A percentile compares a stretch with the other conserved stretches of the same genome.
phyloP scores from a whole-genome alignment of 2,329 filamentous ascomycete genomes.

The Fusarium tjaetaba region DNA sequence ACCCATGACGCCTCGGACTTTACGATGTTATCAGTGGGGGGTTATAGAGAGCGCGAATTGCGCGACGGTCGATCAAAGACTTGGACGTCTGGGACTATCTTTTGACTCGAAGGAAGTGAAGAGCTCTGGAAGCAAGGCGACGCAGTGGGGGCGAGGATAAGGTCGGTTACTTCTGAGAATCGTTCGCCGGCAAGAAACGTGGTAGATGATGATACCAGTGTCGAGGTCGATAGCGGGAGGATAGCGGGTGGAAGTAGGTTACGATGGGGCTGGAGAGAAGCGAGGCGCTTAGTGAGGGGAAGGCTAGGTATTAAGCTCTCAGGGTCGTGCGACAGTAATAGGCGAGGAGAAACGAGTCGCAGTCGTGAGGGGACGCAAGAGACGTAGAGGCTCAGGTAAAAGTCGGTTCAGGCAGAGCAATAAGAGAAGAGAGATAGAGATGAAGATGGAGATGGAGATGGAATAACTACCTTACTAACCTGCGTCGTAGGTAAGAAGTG shows the following conservation, averaged over 20 bases:
- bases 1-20: conserved; percentile 52
- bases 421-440: conserved; percentile 6
- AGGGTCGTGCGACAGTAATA: conserved; percentile 30
- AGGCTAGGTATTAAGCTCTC: conserved; percentile 31
- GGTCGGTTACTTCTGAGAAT: not conserved
- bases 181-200: conserved; percentile 12
- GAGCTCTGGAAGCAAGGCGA: conserved; percentile 3
- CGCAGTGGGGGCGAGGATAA: not conserved
- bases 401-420: conserved; percentile 1
- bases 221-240: conserved; percentile 6
- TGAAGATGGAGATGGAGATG: conserved; percentile 20
- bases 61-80: conserved; percentile 32
- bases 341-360: conserved; percentile 13
- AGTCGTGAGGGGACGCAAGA: conserved; percentile 5
- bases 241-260: conserved; percentile 18
- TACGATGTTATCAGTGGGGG: conserved; percentile 19
- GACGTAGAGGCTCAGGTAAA: not conserved
- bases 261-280: conserved; percentile 28
- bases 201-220: conserved; percentile 3
- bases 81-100: conserved; percentile 10
- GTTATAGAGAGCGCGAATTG: conserved; percentile 41
- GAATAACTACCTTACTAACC: conserved; percentile 11
- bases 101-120: conserved; percentile 14
- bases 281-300: conserved; percentile 33
- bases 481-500: conserved; percentile 26